These are phyloP conservation scores for Uronychia setigera DNA, from an alignment of 73 alveolate species.

Conservation along the genomic window DNA sequence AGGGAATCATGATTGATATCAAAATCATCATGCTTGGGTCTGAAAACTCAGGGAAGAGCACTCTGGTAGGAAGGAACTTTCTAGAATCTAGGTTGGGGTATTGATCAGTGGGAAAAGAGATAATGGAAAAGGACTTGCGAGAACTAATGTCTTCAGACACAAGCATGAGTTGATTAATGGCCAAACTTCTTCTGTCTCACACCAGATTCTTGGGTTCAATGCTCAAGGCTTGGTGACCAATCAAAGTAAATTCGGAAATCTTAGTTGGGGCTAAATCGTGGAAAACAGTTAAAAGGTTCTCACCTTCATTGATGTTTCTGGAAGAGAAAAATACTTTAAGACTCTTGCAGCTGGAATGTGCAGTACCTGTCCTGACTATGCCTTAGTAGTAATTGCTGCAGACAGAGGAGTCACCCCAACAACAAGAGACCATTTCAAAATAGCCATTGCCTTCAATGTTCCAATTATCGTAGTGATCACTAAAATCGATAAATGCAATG, in stretches of 20 bases:
- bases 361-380: constrained; percentile 89
- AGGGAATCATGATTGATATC: constrained; percentile 81
- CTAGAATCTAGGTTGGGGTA: constrained; percentile 88
- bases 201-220: constrained; percentile 93
- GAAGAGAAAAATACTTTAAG: constrained; percentile 90
- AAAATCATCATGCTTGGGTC: constrained; percentile 88
- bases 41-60: constrained; percentile 83
- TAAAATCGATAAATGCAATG: constrained; percentile 70
- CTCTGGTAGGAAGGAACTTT: constrained; percentile 9
- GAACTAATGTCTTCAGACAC: constrained; percentile 86
- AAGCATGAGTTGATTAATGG: constrained; percentile 90
- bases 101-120: constrained; percentile 85
- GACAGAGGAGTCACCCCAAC: constrained; percentile 68
- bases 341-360: constrained; percentile 84
- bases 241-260: constrained; percentile 58
- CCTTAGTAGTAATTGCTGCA: constrained; percentile 84
- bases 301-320: constrained; percentile 97
- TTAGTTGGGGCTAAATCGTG: constrained; percentile 73
- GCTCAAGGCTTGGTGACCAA: constrained; percentile 91
- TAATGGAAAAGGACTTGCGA: constrained; percentile 93
- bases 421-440: constrained; percentile 79
- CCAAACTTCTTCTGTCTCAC: constrained; percentile 87
- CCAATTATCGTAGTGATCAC: constrained; percentile 94
- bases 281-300: constrained; percentile 59
- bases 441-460: constrained; percentile 83